Evolutionary conservation across 345 rosid genomes (phyloP).

Genomic region (Corchorus olitorius): DNA sequence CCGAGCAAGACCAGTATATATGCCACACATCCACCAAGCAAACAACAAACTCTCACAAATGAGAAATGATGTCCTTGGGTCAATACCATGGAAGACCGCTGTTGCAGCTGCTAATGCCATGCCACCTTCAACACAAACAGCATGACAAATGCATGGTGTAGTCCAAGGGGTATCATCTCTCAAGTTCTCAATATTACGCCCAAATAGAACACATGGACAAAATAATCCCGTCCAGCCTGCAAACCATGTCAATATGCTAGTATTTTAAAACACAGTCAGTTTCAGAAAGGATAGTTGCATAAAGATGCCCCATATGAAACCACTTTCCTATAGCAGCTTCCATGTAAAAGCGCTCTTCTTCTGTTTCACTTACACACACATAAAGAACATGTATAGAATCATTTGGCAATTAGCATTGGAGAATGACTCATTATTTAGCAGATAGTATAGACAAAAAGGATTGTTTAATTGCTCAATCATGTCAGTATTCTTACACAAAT

Average conservation of each 20-base stretch:
- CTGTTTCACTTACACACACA: background rate
- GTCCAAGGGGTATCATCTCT: constrained; percentile 89
- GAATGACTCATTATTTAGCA: background rate
- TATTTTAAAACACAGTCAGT: background rate
- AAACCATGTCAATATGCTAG: background rate
- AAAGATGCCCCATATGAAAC: background rate
- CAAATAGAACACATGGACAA: constrained; percentile 93
- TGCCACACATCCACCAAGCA: constrained; percentile 99
- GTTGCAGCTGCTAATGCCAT: constrained; percentile 69
- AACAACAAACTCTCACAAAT: constrained; percentile 84
- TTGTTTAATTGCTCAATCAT: background rate
- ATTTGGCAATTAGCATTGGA: background rate
- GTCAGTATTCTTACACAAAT: background rate
- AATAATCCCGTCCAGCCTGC: constrained; percentile 87
- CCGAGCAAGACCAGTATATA: constrained; percentile 81
- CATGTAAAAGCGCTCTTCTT: background rate
- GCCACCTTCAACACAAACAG: constrained; percentile 85
- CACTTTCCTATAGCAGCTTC: background rate
- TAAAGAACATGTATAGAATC: background rate
- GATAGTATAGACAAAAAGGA: background rate
- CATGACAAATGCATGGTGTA: constrained; percentile 83
- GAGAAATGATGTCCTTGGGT: constrained; percentile 77
- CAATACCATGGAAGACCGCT: constrained; percentile 69
- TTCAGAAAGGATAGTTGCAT: background rate
- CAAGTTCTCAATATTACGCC: constrained; percentile 75